Base-by-base conservation (phyloP, 1,284 basidiomycete species). In the Lentinus polychrous region DNA sequence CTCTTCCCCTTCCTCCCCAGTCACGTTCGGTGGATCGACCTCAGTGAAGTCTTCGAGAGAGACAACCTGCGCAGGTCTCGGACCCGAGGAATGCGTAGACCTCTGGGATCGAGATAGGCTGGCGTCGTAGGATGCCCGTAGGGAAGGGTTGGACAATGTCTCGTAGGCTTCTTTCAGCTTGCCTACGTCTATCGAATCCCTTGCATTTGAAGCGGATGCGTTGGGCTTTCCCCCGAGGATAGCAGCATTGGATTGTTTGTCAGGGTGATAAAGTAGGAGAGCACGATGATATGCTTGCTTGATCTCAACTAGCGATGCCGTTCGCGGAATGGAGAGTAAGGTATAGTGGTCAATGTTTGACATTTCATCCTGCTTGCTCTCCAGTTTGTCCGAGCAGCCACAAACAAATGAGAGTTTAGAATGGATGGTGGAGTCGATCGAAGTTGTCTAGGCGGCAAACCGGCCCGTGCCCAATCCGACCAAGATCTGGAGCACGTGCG, bases 51-150 rank as follows among this genome's bases (percentile, higher is more conserved):
- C 85, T 47, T 86, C 83, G 20, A 90, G 68, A 0, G 86, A 89
- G 20, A 90, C 65, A n/a, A 86, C 67, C 53, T 88, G 81, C 0
- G 87, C 86, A 2, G 87, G 86, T 48, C 87, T 69, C 15, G 81
- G 78, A 3, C 67, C 69, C n/a, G 14, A 54, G 43, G 14, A 34
- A 36, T 39, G 39, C 6, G 40, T 42, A 11, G 50, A 32, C 4
- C 10, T 10, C 27, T 27, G 27, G 27, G 27, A 27, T 27, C 27
- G 27, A 31, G 55, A 49, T 55, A 54, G 37, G 31, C 56, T 54
- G 27, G 10, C 10, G 53, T 89, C 80, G 57, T 87, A 82, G 42
- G 64, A 59, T 15, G 63, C 61, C 1, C 84, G 74, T 11, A 68
- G 61, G 8, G 65, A 55, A 0, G 71, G 63, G 3, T 74, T 65